Evolutionary conservation across 176 grass and related monocot species (phyloP).

Genomic region (Aegilops bicornis): DNA sequence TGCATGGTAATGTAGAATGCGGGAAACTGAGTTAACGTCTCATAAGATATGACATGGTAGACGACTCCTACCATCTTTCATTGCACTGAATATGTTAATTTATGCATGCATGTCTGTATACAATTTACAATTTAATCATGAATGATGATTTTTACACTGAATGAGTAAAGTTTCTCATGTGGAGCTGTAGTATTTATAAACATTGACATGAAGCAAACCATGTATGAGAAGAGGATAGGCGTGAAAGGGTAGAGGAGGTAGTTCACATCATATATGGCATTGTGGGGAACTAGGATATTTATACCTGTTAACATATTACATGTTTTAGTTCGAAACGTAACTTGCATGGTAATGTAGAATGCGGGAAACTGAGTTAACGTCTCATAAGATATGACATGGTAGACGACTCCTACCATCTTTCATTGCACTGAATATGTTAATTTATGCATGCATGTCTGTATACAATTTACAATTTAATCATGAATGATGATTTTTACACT

Average conservation of each 20-base stretch:
- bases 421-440: background rate
- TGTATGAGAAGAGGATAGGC: background rate
- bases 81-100: background rate
- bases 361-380: background rate
- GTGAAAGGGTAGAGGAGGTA: background rate
- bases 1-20: background rate
- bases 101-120: background rate
- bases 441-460: background rate
- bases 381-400: background rate
- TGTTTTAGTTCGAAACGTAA: background rate
- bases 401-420: background rate
- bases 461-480: background rate
- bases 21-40: background rate
- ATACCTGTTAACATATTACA: slow-evolving; percentile 6
- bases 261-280: background rate
- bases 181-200: slow-evolving; percentile 15
- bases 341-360: background rate
- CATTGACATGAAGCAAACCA: background rate
- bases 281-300: background rate
- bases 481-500: background rate
- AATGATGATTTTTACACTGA: background rate
- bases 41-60: background rate
- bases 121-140: background rate
- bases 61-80: background rate
- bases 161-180: background rate